Base-by-base conservation (phyloP, 2,329 filamentous ascomycete genomes). In the Cercospora zeina region DNA sequence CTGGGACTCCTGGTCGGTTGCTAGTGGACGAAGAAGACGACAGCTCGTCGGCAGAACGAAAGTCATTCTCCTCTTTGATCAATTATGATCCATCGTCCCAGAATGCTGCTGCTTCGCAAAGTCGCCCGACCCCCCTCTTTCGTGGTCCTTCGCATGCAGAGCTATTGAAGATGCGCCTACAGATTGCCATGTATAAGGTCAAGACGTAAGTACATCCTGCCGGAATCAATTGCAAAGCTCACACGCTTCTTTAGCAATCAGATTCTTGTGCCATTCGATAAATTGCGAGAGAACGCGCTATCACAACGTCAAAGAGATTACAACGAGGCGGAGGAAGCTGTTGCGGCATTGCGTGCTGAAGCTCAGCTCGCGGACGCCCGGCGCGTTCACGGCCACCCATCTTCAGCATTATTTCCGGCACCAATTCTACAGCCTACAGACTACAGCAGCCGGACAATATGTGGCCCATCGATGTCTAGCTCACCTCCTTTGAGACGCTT, bases 141-240 rank as follows among this genome's bases (percentile, higher is more conserved):
- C 54, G 61, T 39, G 57, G 61, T 83, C 84, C 56, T 30, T 70
- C 68, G 9, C 58, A 65, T 76, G 87, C 86, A 19, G 84, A 89
- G 71, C 83, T 86, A 54, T 79, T 92, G 49, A 83, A 83, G 56
- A 81, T 90, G 9, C 83, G 89, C n/a, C 83, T 93, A 14, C 81
- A 84, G 30, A 82, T 91, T 19, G 89, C 88, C 13, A 84, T 83
- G 71, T 92, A 91, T 80, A 92, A 92, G 76, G 80, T 93, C 21
- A 45, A 50, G 36, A 63, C 62, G 62, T 61, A 57, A 61, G 62
- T 57, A 7, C n/a, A 8, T 13, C 24, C 10, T 53, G 36, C n/a
- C 14, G 9, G 24, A 30, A 4, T 14, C 14, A n/a, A 5, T 42
- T 30, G 39, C 42, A 39, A 16, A 33, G 21, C 39, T 57, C 19